These are phyloP conservation scores for Monoraphidium neglectum DNA, from an alignment of 139 green algal species.

Conservation along the genomic window DNA sequence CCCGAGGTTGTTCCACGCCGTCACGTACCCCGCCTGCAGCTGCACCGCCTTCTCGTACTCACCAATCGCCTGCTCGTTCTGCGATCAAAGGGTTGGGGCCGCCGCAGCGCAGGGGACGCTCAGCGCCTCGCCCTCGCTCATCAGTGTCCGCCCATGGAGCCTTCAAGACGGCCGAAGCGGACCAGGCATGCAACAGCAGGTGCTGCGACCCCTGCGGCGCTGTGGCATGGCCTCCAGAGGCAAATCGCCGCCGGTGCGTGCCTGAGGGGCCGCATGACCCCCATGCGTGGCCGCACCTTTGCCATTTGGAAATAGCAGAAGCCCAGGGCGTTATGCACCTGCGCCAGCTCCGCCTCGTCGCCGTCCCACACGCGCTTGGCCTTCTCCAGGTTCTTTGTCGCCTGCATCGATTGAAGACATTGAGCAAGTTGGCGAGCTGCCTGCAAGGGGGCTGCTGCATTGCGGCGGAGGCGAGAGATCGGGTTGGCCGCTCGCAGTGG, in stretches of 20 bases:
- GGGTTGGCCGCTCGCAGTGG: too few relatives aligned
- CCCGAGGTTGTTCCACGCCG: constrained; percentile 98
- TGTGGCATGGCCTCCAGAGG: too few relatives aligned
- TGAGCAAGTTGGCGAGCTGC: too few relatives aligned
- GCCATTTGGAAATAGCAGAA: constrained; percentile 94
- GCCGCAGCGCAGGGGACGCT: neutral
- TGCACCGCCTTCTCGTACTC: constrained; percentile 89
- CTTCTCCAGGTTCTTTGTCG: constrained; percentile 91
- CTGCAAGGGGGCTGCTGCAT: too few relatives aligned
- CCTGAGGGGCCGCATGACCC: neutral
- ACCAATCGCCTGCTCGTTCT: constrained; percentile 64
- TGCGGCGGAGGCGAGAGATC: too few relatives aligned
- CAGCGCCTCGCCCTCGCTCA: too few relatives aligned
- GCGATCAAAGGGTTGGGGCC: neutral
- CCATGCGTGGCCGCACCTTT: constrained; percentile 37
- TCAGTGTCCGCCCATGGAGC: too few relatives aligned
- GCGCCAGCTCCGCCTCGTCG: constrained; percentile 89
- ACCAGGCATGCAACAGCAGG: too few relatives aligned
- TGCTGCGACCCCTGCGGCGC: too few relatives aligned
- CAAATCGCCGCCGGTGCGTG: neutral
- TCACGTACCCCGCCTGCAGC: constrained; percentile 84
- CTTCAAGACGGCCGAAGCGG: too few relatives aligned
- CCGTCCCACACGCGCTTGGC: constrained; percentile 92
- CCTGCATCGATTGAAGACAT: too few relatives aligned
- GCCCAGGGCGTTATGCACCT: constrained; percentile 98